Conservation (phyloP, 2,329 filamentous ascomycete species). For the Penicillium sp. region DNA sequence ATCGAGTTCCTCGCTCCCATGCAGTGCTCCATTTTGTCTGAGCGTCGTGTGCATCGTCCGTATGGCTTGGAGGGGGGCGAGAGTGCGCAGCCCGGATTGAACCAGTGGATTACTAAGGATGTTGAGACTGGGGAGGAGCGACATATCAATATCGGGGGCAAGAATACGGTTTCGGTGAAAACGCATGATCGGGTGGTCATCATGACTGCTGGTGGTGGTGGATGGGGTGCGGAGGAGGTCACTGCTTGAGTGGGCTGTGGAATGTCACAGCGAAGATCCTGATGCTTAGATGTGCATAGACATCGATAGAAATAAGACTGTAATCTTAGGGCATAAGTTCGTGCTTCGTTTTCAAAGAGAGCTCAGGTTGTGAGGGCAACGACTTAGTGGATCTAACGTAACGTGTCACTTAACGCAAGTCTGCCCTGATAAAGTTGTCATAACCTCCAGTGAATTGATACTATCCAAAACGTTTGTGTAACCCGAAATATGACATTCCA, state of each 20-base stretch:
- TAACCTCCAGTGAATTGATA: neutral
- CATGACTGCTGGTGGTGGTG: constrained; percentile 57
- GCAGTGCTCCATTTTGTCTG: constrained; percentile 77
- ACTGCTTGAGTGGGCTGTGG: constrained; percentile 3
- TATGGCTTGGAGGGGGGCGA: constrained; percentile 84
- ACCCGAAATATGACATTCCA: neutral
- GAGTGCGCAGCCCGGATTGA: constrained; percentile 75
- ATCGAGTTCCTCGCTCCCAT: constrained; percentile 83
- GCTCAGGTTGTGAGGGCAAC: no score
- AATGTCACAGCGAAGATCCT: neutral
- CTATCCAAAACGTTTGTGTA: neutral
- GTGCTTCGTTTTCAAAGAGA: neutral
- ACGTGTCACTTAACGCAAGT: neutral
- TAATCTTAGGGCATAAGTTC: neutral
- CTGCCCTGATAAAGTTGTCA: neutral
- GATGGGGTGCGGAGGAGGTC: constrained; percentile 34
- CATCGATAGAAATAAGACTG: neutral
- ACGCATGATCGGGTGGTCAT: constrained; percentile 63
- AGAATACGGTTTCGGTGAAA: constrained; percentile 63
- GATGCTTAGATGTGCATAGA: neutral
- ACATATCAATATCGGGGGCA: constrained; percentile 61
- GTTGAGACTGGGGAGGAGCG: constrained; percentile 55
- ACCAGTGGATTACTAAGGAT: constrained; percentile 82
- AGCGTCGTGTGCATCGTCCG: constrained; percentile 73
- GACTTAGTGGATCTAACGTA: neutral